Percentiles rank a stretch among this genome's conserved stretches.
Evolutionary conservation across 2,329 filamentous ascomycete species (phyloP).

Genomic region (Fusarium euwallaceae): DNA sequence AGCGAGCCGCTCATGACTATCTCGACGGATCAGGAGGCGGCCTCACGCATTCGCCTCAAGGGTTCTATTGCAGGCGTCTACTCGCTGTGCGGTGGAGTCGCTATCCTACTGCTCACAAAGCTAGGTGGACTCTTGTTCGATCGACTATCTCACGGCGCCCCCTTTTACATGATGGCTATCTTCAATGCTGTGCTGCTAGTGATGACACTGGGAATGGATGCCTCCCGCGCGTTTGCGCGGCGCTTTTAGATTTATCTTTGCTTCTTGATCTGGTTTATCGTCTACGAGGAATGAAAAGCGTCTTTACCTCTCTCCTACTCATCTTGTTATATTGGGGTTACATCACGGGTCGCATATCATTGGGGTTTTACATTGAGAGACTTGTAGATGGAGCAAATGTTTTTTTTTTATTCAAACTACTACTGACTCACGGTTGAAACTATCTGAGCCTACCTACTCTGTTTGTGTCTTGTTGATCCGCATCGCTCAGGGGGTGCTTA

Average conservation of each 20-base stretch:
- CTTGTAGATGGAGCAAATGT: not conserved
- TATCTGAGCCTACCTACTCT: not conserved
- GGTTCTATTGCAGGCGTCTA: slow-evolving; percentile 96
- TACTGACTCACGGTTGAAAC: not conserved
- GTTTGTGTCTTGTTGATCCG: not conserved
- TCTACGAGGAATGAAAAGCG: slow-evolving; percentile 35
- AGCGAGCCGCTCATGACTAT: slow-evolving; percentile 55
- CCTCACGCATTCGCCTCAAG: slow-evolving; percentile 76
- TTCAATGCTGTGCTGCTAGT: slow-evolving; percentile 84
- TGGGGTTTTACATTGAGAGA: not conserved
- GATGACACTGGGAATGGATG: slow-evolving; percentile 65
- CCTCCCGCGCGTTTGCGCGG: slow-evolving; percentile 55
- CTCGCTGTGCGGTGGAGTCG: slow-evolving; percentile 88
- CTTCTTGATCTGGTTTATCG: slow-evolving; percentile 2
- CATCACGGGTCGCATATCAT: not conserved
- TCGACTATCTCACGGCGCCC: slow-evolving; percentile 76
- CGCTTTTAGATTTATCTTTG: slow-evolving; percentile 10
- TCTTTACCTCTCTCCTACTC: slow-evolving; percentile 1
- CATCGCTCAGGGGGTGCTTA: not conserved
- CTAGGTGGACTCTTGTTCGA: slow-evolving; percentile 91
- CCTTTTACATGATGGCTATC: slow-evolving; percentile 93
- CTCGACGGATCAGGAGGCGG: slow-evolving; percentile 48
- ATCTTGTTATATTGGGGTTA: not conserved
- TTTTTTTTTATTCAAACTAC: not conserved
- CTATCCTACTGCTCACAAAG: slow-evolving; percentile 93